Evolutionary conservation across 2,329 filamentous ascomycete genomes (phyloP), one percentile per base, ranked within the genome.

Genomic region (Alternaria gansuensis): DNA sequence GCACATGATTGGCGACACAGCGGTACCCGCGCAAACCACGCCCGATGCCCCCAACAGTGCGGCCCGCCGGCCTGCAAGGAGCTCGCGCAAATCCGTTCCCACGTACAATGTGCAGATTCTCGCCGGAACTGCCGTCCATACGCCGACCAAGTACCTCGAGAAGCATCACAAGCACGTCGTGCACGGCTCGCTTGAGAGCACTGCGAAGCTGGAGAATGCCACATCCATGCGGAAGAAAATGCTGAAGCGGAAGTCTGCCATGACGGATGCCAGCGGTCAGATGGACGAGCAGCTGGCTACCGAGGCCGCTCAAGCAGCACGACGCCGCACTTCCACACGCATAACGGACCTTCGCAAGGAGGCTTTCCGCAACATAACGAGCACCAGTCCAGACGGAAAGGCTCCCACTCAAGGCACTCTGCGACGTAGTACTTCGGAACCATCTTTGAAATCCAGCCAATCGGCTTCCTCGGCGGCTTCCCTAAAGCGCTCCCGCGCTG

Each of bases 41-140:
- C 59, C 62, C 31, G 66, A 62, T n/a, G 56, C 60, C 37, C 51
- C 64, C 46, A 63, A 57, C 54, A 70, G 65, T 58, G 72, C 67
- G 60, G 60, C 60, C 51, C 70, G 69, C 56, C 72, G 75, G 7
- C 65, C 74, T 24, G 65, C 68, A 41, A 84, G 87, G 56, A 82
- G 84, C 60, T 83, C 83, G 66, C 85, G 88, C 69, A 79, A 82
- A 36, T 83, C 82, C 52, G 79, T 86, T 17, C 83, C 85, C 11
- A 84, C 88, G 14, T 92, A 92, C 78, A 92, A 92, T 68, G 78
- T 90, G 14, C 82, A 86, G 63, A 83, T 85, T 67, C 80, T 90
- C 51, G 84, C 82, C 57, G 87, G 88, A 65, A 90, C 86, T 46
- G 82, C 84, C 28, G 81, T 84, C 41, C 87, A 89, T 65, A 87